Percentiles rank a stretch among this genome's conserved stretches.
Evolutionary conservation across 2,329 filamentous ascomycete genomes (phyloP).

Genomic region (Nigrospora sphaerica): DNA sequence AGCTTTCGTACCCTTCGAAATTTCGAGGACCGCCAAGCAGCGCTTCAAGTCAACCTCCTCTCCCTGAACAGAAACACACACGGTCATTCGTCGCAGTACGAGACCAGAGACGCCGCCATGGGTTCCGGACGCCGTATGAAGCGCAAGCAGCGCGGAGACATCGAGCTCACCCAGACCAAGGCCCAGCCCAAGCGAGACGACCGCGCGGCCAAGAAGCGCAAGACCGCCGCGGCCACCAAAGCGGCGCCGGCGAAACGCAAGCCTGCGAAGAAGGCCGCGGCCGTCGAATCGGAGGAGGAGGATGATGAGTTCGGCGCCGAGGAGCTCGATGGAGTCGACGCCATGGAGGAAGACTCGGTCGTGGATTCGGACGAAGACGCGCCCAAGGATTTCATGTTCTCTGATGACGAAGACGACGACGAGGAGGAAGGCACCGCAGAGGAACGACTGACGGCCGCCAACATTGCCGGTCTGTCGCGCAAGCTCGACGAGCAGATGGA

Average conservation of each 20-base stretch:
- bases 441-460: slow-evolving; percentile 87
- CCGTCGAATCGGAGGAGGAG: slow-evolving; percentile 8
- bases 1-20: no score
- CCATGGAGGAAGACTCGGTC: slow-evolving; percentile 44
- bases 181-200: slow-evolving; percentile 41
- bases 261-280: slow-evolving; percentile 20
- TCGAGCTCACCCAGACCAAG: not conserved
- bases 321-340: slow-evolving; percentile 9
- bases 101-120: not conserved
- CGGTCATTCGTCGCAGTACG: not conserved
- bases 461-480: slow-evolving; percentile 84
- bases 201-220: slow-evolving; percentile 63
- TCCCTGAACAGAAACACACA: not conserved
- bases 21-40: no score
- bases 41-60: no score
- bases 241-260: slow-evolving; percentile 28
- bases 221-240: slow-evolving; percentile 21
- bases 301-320: slow-evolving; percentile 29
- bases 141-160: slow-evolving; percentile 1
- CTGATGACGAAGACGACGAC: slow-evolving; percentile 94
- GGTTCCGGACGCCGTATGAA: slow-evolving; percentile 2
- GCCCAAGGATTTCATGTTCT: slow-evolving; percentile 66
- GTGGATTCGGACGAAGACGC: slow-evolving; percentile 66
- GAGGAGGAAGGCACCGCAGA: slow-evolving; percentile 83
- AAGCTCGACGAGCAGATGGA: slow-evolving; percentile 75